phyloP scores from a whole-genome alignment of 495 filamentous ascomycete genomes.

The Annulohypoxylon bovei region DNA sequence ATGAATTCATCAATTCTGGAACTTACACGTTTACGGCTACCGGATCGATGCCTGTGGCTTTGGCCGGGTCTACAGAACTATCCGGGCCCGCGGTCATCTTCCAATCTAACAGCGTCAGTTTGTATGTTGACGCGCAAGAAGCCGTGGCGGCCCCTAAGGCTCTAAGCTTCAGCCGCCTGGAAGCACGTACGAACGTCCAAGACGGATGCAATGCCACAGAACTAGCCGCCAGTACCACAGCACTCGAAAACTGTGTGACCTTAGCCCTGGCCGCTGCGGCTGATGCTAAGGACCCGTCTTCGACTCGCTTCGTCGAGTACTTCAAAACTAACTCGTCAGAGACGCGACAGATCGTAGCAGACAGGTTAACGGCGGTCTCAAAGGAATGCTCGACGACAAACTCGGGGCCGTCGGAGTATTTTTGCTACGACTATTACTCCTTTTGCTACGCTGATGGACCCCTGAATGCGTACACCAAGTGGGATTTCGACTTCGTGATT shows the following conservation, averaged over 20 bases:
- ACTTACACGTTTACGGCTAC: slow-evolving; percentile 24
- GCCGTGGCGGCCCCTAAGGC: slow-evolving; percentile 11
- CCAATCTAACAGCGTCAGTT: slow-evolving; percentile 22
- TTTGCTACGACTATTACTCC: slow-evolving; percentile 24
- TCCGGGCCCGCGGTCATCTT: slow-evolving; percentile 20
- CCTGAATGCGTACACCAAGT: slow-evolving; percentile 32
- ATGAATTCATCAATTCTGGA: slow-evolving; percentile 29
- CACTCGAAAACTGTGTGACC: slow-evolving; percentile 21
- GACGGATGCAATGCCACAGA: slow-evolving; percentile 26
- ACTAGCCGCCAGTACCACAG: slow-evolving; percentile 21
- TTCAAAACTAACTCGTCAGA: slow-evolving; percentile 31
- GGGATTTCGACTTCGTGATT: slow-evolving; percentile 21
- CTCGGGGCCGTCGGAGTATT: slow-evolving; percentile 17
- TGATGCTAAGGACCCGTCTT: slow-evolving; percentile 26
- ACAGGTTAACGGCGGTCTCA: slow-evolving; percentile 21
- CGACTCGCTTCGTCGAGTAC: slow-evolving; percentile 35
- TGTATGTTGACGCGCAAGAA: slow-evolving; percentile 9
- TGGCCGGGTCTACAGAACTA: slow-evolving; percentile 15
- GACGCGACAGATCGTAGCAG: slow-evolving; percentile 22
- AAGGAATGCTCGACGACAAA: slow-evolving; percentile 32
- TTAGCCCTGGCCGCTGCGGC: slow-evolving; percentile 23
- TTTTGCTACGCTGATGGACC: slow-evolving; percentile 29
- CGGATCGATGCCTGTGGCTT: slow-evolving; percentile 24
- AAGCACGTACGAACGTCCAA: slow-evolving; percentile 22
- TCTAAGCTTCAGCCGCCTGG: not conserved